Base-by-base conservation (phyloP, 805 yeast genomes). In the Cyberlindnera mississippiensis region DNA sequence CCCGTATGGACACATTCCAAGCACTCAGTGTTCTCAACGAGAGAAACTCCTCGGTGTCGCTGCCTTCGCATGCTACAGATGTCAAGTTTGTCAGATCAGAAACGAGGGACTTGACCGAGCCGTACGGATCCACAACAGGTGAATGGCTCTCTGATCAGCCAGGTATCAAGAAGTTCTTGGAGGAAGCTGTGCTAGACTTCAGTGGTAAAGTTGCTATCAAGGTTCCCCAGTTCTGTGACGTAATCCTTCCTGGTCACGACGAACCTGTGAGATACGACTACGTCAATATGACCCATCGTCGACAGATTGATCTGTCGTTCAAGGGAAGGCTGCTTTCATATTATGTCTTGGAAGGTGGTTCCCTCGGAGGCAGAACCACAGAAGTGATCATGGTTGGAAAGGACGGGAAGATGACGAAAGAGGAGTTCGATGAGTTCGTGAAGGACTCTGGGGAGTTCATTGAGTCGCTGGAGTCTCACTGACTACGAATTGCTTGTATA, bases 341-440 rank as follows among this genome's bases (percentile, higher is more conserved):
- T 40, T 64, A 71, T 32, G 55, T 68, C 14, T 60, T 74, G 14
- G 83, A 79, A 52, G 81, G 82, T n/a, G 84, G 83, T 4, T 58
- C 68, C 6, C 61, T 75, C 34, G 82, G 82, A 11, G 84, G 84
- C 1, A 62, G 78, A 43, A 61, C 67, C 19, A 46, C 64, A 8
- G 84, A 79, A 55, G 67, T 75, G 41, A 62, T 69, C 46, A 58
- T 78, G 46, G 71, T 75, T 36, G 68, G 75, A 30, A 59, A 64
- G 40, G 48, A 43, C 13, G 37, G 40, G 13, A 37, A 33, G 28
- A 44, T 50, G 50, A 28, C 41, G 2, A 29, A 32, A 20, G 45
- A 48, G 14, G 53, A 54, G 16, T 48, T 56, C 27, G 28, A 32
- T 4, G 36, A 37, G 9, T 55, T 57, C 33, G 50, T 46, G 3